These are phyloP conservation scores for Xylaria curta DNA, from an alignment of 495 filamentous ascomycete species.

Conservation along the genomic window DNA sequence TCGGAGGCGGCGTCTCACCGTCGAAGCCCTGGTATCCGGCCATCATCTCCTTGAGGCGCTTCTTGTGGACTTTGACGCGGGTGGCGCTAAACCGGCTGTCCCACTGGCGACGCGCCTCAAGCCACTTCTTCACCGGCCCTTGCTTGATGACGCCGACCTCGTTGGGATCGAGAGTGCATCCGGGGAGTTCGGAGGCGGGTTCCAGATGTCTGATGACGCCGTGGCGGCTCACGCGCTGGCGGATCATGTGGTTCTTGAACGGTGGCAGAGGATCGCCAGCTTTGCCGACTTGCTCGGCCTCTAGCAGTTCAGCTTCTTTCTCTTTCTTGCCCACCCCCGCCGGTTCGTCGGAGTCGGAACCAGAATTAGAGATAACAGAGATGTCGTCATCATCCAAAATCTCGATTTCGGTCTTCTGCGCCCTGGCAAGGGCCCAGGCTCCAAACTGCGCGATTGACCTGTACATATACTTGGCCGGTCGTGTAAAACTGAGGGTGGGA, in stretches of 20 bases:
- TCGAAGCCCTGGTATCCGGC: slow-evolving; percentile 72
- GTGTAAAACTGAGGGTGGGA: slow-evolving; percentile 87
- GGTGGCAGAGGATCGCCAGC: slow-evolving; percentile 82
- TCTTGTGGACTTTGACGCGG: slow-evolving; percentile 70
- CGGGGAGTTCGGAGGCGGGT: slow-evolving; percentile 64
- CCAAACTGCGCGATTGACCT: slow-evolving; percentile 89
- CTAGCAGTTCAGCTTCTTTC: slow-evolving; percentile 18
- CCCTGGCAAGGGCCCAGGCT: slow-evolving; percentile 84
- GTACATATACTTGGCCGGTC: slow-evolving; percentile 95
- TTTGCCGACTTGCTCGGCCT: slow-evolving; percentile 62
- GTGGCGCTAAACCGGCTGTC: slow-evolving; percentile 70
- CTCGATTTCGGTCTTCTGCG: slow-evolving; percentile 78
- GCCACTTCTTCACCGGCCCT: slow-evolving; percentile 82
- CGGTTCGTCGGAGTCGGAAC: slow-evolving; percentile 54
- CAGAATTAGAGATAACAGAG: slow-evolving; percentile 70
- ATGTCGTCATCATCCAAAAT: slow-evolving; percentile 80
- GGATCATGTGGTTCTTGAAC: slow-evolving; percentile 87
- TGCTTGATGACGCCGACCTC: slow-evolving; percentile 81
- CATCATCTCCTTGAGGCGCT: slow-evolving; percentile 71
- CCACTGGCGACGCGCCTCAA: slow-evolving; percentile 71
- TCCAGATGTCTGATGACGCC: slow-evolving; percentile 73
- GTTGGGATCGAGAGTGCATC: slow-evolving; percentile 63
- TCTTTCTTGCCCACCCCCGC: slow-evolving; percentile 31
- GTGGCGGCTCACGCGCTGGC: slow-evolving; percentile 80
- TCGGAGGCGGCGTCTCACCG: slow-evolving; percentile 81